Percentiles rank a stretch among this genome's conserved stretches.
Conservation (phyloP, 352 stramenopile genomes). For the Globisporangium okanoganense region DNA sequence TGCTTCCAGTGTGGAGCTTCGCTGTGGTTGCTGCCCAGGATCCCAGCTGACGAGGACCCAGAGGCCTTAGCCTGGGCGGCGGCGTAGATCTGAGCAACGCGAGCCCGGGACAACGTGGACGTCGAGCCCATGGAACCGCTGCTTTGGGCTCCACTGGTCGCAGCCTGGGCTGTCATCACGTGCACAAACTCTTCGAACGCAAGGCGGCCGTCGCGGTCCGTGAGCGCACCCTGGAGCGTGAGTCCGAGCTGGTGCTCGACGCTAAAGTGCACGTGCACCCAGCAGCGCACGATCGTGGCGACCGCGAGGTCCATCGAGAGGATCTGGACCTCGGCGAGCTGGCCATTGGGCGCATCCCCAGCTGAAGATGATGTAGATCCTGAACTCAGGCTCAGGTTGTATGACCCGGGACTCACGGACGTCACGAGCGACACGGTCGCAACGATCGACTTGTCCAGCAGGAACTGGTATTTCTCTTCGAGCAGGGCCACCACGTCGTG, state of each 20-base stretch:
- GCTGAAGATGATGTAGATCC: not conserved
- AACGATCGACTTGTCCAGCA: constrained; percentile 17
- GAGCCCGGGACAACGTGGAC: constrained; percentile 11
- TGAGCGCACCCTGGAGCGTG: constrained; percentile 25
- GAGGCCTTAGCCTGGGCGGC: not conserved
- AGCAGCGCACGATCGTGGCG: constrained; percentile 25
- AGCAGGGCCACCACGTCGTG: constrained; percentile 13
- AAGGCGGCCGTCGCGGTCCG: constrained; percentile 13
- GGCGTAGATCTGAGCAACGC: constrained; percentile 32
- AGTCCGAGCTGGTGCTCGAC: constrained; percentile 21
- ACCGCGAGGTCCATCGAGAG: constrained; percentile 32
- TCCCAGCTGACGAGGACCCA: not conserved
- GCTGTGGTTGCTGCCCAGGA: not conserved
- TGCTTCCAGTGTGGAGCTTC: constrained; percentile 20
- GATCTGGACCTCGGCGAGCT: constrained; percentile 27
- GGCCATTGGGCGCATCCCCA: constrained; percentile 18
- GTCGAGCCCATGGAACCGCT: not conserved
- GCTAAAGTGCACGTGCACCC: constrained; percentile 22
- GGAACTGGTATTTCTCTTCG: constrained; percentile 16
- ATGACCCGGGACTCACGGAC: constrained; percentile 22
- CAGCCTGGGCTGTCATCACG: constrained; percentile 20
- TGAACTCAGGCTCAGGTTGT: constrained; percentile 10
- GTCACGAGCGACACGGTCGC: constrained; percentile 30
- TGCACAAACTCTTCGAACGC: constrained; percentile 37
- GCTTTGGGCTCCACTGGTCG: not conserved